phyloP scores from a whole-genome alignment of 495 filamentous ascomycete species.

The Penicillium cosmopolitanum region DNA sequence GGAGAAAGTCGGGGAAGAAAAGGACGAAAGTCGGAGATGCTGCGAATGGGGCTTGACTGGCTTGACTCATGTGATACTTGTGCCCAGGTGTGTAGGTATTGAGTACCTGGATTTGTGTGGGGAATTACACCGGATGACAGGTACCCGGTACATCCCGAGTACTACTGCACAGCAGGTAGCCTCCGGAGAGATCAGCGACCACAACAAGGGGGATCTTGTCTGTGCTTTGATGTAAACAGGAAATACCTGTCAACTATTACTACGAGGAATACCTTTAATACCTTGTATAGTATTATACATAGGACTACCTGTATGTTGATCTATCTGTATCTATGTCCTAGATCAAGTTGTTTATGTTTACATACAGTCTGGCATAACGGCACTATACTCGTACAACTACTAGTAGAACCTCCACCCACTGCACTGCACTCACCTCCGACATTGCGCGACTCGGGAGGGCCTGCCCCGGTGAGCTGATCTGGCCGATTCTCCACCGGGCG shows the following conservation, averaged over 20 bases:
- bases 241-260: no score
- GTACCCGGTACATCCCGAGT: constrained; percentile 25
- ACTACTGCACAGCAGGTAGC: background rate
- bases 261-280: no score
- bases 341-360: no score
- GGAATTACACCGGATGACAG: background rate
- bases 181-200: no score
- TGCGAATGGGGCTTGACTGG: constrained; percentile 12
- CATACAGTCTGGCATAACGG: no score
- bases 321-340: no score
- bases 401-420: background rate
- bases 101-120: constrained; percentile 26
- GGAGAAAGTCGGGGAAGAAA: constrained; percentile 31
- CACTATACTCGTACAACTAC: no score
- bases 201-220: no score
- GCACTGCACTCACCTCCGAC: constrained; percentile 6
- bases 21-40: constrained; percentile 42
- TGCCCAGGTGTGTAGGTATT: constrained; percentile 14
- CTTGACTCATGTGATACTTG: constrained; percentile 42
- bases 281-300: no score
- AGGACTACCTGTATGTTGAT: no score
- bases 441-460: constrained; percentile 25
- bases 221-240: no score
- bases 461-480: constrained; percentile 42
- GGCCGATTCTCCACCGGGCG: constrained; percentile 22